Conservation (phyloP, 768 basidiomycete species). For the Pisolithus sp. region DNA sequence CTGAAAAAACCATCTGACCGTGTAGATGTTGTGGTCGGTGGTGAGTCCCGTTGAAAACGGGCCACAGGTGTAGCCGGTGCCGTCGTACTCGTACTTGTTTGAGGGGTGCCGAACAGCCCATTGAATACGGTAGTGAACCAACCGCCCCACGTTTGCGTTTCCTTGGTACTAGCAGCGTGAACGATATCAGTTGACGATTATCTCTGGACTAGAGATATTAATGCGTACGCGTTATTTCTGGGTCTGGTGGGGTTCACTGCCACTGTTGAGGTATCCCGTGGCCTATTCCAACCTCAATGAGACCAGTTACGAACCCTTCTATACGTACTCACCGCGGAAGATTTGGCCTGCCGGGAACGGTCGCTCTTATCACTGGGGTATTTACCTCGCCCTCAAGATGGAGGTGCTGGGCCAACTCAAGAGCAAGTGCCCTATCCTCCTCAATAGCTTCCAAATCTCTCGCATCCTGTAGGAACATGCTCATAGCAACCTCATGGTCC, state of each 20-base stretch:
- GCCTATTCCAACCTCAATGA: neutral
- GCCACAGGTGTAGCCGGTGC: neutral
- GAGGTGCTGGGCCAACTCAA: constrained; percentile 11
- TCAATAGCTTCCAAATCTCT: constrained; percentile 10
- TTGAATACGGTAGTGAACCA: constrained; percentile 15
- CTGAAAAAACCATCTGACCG: constrained; percentile 8
- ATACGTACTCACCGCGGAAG: constrained; percentile 7
- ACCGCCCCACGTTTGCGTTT: constrained; percentile 10
- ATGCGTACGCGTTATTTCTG: too few species aligned
- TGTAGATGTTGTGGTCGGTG: neutral
- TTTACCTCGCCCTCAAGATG: neutral
- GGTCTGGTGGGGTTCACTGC: too few species aligned
- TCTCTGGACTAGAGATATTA: too few species aligned
- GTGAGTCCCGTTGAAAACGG: neutral
- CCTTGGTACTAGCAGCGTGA: neutral
- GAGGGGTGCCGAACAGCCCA: neutral
- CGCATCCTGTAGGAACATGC: constrained; percentile 20
- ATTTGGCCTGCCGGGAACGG: neutral
- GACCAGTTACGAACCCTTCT: neutral
- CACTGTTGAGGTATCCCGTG: too few species aligned
- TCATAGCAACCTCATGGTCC: constrained; percentile 21
- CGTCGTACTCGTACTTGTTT: too few species aligned
- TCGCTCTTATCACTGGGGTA: too few species aligned
- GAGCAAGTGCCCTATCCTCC: constrained; percentile 19
- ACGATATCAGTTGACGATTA: neutral